Evolutionary conservation across 2,329 filamentous ascomycete genomes (phyloP), one percentile per base, ranked within the genome.

Genomic region (Sphaerulina musiva): DNA sequence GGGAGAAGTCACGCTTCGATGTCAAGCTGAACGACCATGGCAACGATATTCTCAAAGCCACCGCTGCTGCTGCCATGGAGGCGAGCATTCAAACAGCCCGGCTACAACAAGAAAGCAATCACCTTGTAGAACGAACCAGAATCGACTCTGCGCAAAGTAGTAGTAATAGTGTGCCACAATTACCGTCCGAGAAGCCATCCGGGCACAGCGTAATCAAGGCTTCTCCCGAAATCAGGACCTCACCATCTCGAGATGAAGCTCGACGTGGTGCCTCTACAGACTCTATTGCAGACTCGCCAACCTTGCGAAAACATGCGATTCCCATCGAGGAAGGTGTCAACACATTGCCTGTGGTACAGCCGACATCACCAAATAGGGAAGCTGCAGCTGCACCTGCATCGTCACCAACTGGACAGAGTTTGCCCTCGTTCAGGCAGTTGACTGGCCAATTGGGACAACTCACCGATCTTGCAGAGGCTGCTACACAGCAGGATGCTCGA

Each of bases 401-500:
- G 7, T 66, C 65, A 3, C 61, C 62, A 2, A 54, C 56, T 32
- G 59, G 48, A 4, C 64, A 64, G 48, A 63, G 62, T 39, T 55
- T 70, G 36, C 69, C 69, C 9, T 65, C 66, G 0, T 67, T 70
- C 36, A 61, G 58, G 20, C 66, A 70, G 44, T 48, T 69, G 36
- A 69, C 59, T n/a, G 58, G 51, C 29, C 61, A 54, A 43, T 51
- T 43, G 46, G 51, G 40, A 77, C 78, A 60, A 38, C 54, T 84
- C 81, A 53, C 76, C 79, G 14, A 84, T 49, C 53, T 57, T 48
- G 47, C 41, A 3, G 70, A 48, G 34, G 59, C 57, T 12, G 56
- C 51, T 11, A 58, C 55, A 0, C 60, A 63, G 40, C 61, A 64
- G 23, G 59, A 60, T 29, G 31, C 59, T 17, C 59, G 57, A 20